Evolutionary conservation across 2,329 filamentous ascomycete genomes (phyloP).

Genomic region (Onygenales sp.): DNA sequence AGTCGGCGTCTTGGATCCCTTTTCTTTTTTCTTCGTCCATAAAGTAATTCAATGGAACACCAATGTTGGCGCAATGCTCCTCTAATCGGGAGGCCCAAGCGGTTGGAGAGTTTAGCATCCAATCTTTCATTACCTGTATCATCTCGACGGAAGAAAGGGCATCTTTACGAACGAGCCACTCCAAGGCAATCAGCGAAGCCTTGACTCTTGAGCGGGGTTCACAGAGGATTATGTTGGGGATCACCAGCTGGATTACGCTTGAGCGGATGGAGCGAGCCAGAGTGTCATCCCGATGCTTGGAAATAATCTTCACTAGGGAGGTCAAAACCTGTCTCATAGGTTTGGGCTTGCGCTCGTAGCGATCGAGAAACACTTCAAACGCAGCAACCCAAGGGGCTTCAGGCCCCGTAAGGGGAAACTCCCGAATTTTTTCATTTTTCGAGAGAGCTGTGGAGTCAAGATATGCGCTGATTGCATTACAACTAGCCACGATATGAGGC

Average conservation of each 20-base stretch:
- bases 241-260: conserved; percentile 17
- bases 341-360: conserved; percentile 36
- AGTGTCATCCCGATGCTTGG: conserved; percentile 16
- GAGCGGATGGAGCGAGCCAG: conserved; percentile 16
- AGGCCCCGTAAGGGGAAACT: conserved; percentile 23
- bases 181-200: conserved; percentile 26
- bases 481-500: conserved; percentile 32
- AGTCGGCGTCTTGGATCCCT: conserved; percentile 10
- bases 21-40: conserved; percentile 5
- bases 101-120: conserved; percentile 23
- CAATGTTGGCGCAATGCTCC: conserved; percentile 23
- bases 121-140: conserved; percentile 20
- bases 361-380: conserved; percentile 30
- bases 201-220: conserved; percentile 31
- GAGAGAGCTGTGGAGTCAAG: conserved; percentile 29
- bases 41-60: conserved; percentile 16
- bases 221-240: conserved; percentile 29
- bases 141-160: conserved; percentile 23
- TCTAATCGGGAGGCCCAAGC: conserved; percentile 24
- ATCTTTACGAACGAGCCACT: conserved; percentile 29
- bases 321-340: conserved; percentile 36
- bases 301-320: conserved; percentile 28
- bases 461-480: conserved; percentile 36
- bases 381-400: conserved; percentile 29
- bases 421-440: conserved; percentile 19